phyloP scores from a whole-genome alignment of 2,329 filamentous ascomycete species.

The Fusarium acutatum region DNA sequence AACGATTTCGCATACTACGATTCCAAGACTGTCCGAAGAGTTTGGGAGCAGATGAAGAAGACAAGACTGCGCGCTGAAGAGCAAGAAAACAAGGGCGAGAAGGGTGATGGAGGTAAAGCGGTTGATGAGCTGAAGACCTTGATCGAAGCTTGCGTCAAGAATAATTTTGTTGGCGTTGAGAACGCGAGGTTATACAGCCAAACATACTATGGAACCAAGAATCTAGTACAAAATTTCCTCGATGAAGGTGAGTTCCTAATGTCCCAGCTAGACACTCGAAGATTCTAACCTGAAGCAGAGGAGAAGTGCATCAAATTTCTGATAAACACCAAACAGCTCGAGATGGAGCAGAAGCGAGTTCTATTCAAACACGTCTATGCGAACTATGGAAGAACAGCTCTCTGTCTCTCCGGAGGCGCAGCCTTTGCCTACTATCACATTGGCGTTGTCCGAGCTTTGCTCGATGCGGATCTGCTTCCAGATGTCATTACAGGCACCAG shows the following conservation, averaged over 20 bases:
- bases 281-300: conserved; percentile 54
- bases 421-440: conserved; percentile 98
- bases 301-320: conserved; percentile 74
- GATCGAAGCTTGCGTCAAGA: conserved; percentile 92
- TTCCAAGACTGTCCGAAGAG: conserved; percentile 79
- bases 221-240: conserved; percentile 87
- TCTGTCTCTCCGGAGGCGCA: conserved; percentile 92
- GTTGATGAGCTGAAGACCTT: conserved; percentile 80
- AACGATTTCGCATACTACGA: conserved; percentile 89
- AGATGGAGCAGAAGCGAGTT: conserved; percentile 75
- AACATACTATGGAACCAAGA: conserved; percentile 97
- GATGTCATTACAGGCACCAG: conserved; percentile 97
- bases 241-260: conserved; percentile 71
- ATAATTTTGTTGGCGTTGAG: conserved; percentile 95
- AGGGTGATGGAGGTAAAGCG: conserved; percentile 55
- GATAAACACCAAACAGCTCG: conserved; percentile 71
- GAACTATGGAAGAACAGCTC: conserved; percentile 90
- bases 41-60: conserved; percentile 78
- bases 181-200: conserved; percentile 95
- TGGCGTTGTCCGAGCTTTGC: conserved; percentile 86
- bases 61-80: conserved; percentile 67
- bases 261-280: neutral
- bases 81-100: conserved; percentile 53
- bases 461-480: conserved; percentile 86
- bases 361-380: conserved; percentile 89